Percentiles rank a stretch among this genome's conserved stretches.
phyloP scores from a whole-genome alignment of 176 grass and related monocot species.

The Tillandsia leiboldiana region DNA sequence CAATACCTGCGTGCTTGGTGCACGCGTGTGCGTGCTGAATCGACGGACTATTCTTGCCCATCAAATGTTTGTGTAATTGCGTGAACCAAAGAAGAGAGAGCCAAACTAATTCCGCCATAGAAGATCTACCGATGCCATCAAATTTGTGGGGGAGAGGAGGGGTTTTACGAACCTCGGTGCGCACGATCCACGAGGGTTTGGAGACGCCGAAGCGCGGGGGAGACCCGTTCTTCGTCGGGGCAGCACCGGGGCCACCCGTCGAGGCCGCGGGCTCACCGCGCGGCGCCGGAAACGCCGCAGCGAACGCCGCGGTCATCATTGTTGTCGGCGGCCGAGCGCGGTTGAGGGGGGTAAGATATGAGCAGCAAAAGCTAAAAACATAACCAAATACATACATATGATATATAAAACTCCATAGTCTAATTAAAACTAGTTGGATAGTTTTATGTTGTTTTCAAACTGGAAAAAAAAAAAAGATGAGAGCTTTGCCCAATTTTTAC shows the following conservation, averaged over 20 bases:
- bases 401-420: too few species aligned
- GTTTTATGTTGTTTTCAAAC: too few species aligned
- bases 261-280: neutral
- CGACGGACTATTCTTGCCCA: neutral
- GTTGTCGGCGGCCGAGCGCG: neutral
- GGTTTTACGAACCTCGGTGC: slow-evolving; percentile 38
- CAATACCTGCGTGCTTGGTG: neutral
- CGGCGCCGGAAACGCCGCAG: neutral
- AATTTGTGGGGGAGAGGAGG: neutral
- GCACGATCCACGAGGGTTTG: slow-evolving; percentile 57
- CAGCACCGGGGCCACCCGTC: neutral
- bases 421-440: too few species aligned
- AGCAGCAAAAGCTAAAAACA: neutral
- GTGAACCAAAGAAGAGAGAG: neutral
- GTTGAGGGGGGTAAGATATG: neutral
- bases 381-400: neutral
- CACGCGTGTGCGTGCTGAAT: too few species aligned
- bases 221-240: neutral
- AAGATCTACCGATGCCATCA: neutral
- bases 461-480: too few species aligned
- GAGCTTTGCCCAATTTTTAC: too few species aligned
- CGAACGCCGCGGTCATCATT: neutral
- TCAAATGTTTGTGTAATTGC: slow-evolving; percentile 25
- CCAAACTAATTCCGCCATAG: too few species aligned
- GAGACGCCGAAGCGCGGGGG: slow-evolving; percentile 10